Percentiles rank a stretch among this genome's conserved stretches.
These are phyloP conservation scores for Blastomyces silverae DNA, from an alignment of 2,329 filamentous ascomycete species.

Conservation along the genomic window DNA sequence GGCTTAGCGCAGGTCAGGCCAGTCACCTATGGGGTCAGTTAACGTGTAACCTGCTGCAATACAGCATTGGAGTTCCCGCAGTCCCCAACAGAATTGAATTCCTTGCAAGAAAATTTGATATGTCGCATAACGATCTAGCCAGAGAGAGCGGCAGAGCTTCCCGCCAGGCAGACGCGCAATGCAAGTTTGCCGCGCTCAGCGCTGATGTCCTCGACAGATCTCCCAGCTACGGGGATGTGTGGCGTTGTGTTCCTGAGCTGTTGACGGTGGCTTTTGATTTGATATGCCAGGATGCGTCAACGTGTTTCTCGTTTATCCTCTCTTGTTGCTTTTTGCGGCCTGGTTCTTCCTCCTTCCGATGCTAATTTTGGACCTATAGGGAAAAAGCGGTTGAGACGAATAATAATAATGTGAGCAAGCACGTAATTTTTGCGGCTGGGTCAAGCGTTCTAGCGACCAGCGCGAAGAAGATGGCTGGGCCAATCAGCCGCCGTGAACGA, in stretches of 20 bases:
- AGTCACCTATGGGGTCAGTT: no score
- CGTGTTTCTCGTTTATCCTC: neutral
- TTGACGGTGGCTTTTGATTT: neutral
- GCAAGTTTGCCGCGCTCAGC: neutral
- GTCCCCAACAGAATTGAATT: neutral
- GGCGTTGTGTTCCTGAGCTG: neutral
- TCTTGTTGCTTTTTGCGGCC: neutral
- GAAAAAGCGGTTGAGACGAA: neutral
- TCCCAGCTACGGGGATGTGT: neutral
- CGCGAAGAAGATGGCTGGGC: neutral
- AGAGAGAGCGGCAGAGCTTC: neutral
- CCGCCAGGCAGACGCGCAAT: neutral
- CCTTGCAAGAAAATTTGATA: neutral
- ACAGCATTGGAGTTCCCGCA: no score
- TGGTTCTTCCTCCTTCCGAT: neutral
- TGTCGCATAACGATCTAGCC: neutral
- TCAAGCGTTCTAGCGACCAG: neutral
- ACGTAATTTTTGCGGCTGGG: neutral
- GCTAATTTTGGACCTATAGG: neutral
- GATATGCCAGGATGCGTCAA: neutral
- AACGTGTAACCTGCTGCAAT: no score
- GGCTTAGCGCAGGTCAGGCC: no score
- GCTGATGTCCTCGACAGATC: neutral
- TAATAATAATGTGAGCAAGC: neutral
- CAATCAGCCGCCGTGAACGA: neutral